Evolutionary conservation across 306 rosid species (phyloP).

Genomic region (Pterocarpus santalinus): DNA sequence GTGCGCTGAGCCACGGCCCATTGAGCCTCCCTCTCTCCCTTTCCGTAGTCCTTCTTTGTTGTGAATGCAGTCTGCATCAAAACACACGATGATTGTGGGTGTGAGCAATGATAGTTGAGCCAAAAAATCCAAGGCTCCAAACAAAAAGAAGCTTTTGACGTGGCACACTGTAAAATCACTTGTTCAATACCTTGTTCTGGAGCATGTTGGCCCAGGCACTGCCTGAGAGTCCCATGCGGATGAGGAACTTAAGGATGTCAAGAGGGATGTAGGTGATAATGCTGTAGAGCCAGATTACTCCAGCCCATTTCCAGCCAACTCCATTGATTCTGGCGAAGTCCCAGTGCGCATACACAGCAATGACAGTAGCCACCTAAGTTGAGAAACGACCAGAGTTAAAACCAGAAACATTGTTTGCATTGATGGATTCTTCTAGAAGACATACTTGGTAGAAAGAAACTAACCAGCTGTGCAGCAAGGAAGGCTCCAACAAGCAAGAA

Average conservation of each 20-base stretch:
- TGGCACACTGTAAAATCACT: neutral
- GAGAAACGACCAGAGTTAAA: neutral
- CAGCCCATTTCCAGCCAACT: conserved; percentile 92
- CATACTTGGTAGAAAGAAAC: conserved; percentile 21
- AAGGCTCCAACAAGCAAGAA: conserved; percentile 66
- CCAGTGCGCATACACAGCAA: conserved; percentile 82
- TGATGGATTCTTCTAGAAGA: neutral
- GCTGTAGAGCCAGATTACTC: conserved; percentile 79
- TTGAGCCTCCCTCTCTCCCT: conserved; percentile 71
- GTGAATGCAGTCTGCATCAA: conserved; percentile 69
- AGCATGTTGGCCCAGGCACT: conserved; percentile 66
- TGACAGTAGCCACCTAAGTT: conserved; percentile 68
- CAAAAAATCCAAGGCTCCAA: neutral
- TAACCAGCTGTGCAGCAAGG: conserved; percentile 75
- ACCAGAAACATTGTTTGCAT: neutral
- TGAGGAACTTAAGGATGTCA: conserved; percentile 74
- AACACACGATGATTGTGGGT: neutral
- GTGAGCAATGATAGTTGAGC: neutral
- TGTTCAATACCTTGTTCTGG: conserved; percentile 56
- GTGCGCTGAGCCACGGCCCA: conserved; percentile 73
- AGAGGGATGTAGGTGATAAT: conserved; percentile 81
- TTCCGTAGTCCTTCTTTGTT: conserved; percentile 70
- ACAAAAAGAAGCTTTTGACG: neutral
- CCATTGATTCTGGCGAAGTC: conserved; percentile 75
- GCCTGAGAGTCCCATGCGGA: conserved; percentile 69